Percentiles rank a stretch among this genome's conserved stretches.
Conservation (phyloP, 2,329 filamentous ascomycete genomes). For the Eutypella sp. region DNA sequence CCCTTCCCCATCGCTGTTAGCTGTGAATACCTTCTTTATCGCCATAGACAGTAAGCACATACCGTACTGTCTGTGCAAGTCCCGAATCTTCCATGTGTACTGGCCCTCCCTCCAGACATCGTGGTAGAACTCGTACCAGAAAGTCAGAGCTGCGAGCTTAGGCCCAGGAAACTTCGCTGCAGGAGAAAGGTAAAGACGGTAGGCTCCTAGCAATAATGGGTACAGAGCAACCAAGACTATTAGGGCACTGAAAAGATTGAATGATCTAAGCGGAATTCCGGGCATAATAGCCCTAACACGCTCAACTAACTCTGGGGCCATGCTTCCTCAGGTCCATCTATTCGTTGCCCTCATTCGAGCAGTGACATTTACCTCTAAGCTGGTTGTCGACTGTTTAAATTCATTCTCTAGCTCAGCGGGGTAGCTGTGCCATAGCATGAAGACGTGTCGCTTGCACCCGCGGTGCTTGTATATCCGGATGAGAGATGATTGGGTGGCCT, state of each 20-base stretch:
- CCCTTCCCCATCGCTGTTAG: slow-evolving; percentile 11
- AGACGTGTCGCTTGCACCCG: too few relatives aligned
- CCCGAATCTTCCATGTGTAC: slow-evolving; percentile 25
- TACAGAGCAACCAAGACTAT: not conserved
- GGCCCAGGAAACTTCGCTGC: slow-evolving; percentile 20
- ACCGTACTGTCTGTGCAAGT: slow-evolving; percentile 31
- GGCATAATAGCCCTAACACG: not conserved
- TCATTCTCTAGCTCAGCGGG: too few relatives aligned
- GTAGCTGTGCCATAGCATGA: too few relatives aligned
- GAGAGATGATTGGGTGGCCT: too few relatives aligned
- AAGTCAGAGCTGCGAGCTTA: slow-evolving; percentile 17
- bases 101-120: slow-evolving; percentile 13
- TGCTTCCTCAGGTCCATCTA: too few relatives aligned
- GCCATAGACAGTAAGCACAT: not conserved
- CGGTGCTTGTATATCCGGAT: too few relatives aligned
- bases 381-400: too few relatives aligned
- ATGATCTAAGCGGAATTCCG: not conserved
- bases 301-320: not conserved
- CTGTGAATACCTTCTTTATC: not conserved
- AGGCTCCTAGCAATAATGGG: slow-evolving; percentile 3
- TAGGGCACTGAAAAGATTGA: not conserved
- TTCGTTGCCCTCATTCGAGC: too few relatives aligned
- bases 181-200: slow-evolving; percentile 18
- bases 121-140: slow-evolving; percentile 19
- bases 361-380: too few relatives aligned